phyloP scores from a whole-genome alignment of 768 basidiomycete genomes.

The Nevesoporus exiguus region DNA sequence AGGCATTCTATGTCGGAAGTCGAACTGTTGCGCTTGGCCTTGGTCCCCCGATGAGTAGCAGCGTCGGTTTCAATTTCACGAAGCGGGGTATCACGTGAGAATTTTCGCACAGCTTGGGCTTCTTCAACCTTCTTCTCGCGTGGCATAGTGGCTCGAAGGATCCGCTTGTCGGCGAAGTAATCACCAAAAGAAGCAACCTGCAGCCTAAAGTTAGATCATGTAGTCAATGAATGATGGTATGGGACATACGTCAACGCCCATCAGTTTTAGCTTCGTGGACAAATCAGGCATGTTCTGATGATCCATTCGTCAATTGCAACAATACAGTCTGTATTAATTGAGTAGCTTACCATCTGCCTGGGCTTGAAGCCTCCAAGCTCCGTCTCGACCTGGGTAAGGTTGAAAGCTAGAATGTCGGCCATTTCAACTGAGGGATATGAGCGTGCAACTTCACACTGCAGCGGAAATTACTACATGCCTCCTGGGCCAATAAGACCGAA shows the following conservation, averaged over 20 bases:
- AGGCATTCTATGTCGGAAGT: conserved; percentile 38
- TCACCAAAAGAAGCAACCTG: conserved; percentile 70
- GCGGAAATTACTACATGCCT: conserved; percentile 14
- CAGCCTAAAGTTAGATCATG: background rate
- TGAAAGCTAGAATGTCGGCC: conserved; percentile 73
- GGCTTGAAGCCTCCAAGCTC: conserved; percentile 38
- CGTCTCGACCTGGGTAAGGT: conserved; percentile 56
- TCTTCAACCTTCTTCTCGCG: background rate
- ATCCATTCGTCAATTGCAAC: background rate
- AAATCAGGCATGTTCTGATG: conserved; percentile 56
- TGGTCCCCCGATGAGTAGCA: background rate
- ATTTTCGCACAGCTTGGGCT: background rate
- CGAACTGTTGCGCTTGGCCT: background rate
- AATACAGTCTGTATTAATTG: background rate
- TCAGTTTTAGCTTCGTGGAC: conserved; percentile 61
- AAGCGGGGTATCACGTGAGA: background rate
- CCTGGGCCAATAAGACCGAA: conserved; percentile 78
- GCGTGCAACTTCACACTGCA: background rate
- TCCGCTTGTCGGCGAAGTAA: conserved; percentile 58
- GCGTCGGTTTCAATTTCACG: conserved; percentile 23
- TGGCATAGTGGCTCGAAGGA: conserved; percentile 4
- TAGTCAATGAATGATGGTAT: background rate
- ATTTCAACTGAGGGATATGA: conserved; percentile 46
- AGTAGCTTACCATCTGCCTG: conserved; percentile 39
- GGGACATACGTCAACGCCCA: conserved; percentile 50